phyloP scores from a whole-genome alignment of 768 basidiomycete species.

The Tremella mesenterica region DNA sequence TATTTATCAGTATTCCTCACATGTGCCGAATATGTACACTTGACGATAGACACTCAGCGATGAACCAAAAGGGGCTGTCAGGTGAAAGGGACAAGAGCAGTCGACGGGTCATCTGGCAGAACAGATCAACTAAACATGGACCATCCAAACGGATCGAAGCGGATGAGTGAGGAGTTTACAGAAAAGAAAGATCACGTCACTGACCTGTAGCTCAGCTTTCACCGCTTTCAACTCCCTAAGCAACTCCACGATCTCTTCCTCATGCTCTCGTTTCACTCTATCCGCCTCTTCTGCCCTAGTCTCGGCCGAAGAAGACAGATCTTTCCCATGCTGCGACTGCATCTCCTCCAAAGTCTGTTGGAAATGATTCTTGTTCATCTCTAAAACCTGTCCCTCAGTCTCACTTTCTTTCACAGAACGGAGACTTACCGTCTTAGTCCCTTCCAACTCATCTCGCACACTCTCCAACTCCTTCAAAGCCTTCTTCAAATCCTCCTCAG shows the following conservation, averaged over 20 bases:
- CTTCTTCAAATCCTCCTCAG: constrained; percentile 14
- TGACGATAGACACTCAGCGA: too few species aligned
- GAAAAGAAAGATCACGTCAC: too few species aligned
- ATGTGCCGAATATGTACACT: not conserved
- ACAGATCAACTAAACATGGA: too few species aligned
- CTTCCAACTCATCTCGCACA: constrained; percentile 22
- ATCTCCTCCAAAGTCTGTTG: constrained; percentile 14
- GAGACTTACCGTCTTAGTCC: constrained; percentile 18
- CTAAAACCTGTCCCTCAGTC: constrained; percentile 17
- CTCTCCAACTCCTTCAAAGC: constrained; percentile 12
- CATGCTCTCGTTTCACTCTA: not conserved
- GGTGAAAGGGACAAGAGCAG: too few species aligned
- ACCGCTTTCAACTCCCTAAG: constrained; percentile 5
- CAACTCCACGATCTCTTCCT: constrained; percentile 10
- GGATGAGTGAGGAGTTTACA: too few species aligned
- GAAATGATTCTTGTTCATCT: constrained; percentile 35
- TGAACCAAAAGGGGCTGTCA: too few species aligned
- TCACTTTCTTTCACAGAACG: not conserved
- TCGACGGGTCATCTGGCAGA: too few species aligned
- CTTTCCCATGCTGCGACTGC: constrained; percentile 11
- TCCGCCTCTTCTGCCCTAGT: not conserved
- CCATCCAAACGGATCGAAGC: too few species aligned
- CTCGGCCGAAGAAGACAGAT: constrained; percentile 4
- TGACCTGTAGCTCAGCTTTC: constrained; percentile 16
- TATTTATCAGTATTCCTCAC: constrained; percentile 2